phyloP scores from a whole-genome alignment of 495 filamentous ascomycete genomes.

The Aspergillus diversus region DNA sequence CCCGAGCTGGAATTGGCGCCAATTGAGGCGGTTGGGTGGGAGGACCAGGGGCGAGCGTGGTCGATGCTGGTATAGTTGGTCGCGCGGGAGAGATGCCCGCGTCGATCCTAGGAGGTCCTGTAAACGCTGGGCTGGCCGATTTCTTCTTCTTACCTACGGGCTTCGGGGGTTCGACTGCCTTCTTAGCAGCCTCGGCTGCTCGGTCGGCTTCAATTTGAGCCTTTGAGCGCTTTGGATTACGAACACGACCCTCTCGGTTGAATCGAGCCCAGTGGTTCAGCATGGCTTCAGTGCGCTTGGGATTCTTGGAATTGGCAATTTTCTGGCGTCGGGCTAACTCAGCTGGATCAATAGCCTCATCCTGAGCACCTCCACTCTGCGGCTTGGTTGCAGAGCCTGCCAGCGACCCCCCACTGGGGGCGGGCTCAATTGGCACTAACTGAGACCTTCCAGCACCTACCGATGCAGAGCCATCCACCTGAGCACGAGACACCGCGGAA shows the following conservation, averaged over 20 bases:
- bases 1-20: slow-evolving; percentile 25
- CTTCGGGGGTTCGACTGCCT: slow-evolving; percentile 34
- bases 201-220: slow-evolving; percentile 50
- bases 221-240: slow-evolving; percentile 53
- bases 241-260: slow-evolving; percentile 46
- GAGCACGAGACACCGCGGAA: neutral
- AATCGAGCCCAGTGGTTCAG: slow-evolving; percentile 53
- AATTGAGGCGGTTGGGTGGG: slow-evolving; percentile 23
- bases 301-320: slow-evolving; percentile 53
- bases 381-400: slow-evolving; percentile 12
- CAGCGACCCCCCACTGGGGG: slow-evolving; percentile 19
- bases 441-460: slow-evolving; percentile 22
- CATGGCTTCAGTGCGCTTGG: slow-evolving; percentile 53
- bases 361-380: slow-evolving; percentile 10
- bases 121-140: slow-evolving; percentile 20
- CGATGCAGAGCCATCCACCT: slow-evolving; percentile 17
- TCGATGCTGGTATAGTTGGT: slow-evolving; percentile 20
- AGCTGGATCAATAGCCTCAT: slow-evolving; percentile 33
- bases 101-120: slow-evolving; percentile 15
- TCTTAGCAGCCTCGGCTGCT: slow-evolving; percentile 32
- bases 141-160: slow-evolving; percentile 25
- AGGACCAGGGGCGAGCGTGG: slow-evolving; percentile 28
- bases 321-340: slow-evolving; percentile 42
- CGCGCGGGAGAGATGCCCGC: slow-evolving; percentile 26
- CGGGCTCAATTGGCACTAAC: slow-evolving; percentile 31